Evolutionary conservation across 2,329 filamentous ascomycete genomes (phyloP).

Genomic region (Diplodia mutila): DNA sequence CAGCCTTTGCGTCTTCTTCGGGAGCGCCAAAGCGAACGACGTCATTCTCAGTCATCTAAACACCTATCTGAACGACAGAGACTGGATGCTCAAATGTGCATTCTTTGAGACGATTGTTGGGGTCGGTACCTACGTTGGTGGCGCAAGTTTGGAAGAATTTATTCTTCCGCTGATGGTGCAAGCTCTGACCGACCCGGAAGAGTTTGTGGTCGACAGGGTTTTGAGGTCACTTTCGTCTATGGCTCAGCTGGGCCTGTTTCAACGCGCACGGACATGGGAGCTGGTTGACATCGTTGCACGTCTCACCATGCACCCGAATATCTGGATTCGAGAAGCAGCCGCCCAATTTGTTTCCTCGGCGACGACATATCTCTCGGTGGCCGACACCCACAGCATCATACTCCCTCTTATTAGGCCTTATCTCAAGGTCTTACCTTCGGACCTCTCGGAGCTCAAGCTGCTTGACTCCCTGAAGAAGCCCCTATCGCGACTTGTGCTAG

Average conservation of each 20-base stretch:
- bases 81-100: conserved; percentile 95
- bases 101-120: conserved; percentile 96
- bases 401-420: conserved; percentile 80
- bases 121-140: conserved; percentile 87
- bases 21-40: conserved; percentile 87
- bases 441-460: conserved; percentile 72
- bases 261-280: conserved; percentile 83
- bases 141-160: conserved; percentile 88
- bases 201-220: conserved; percentile 90
- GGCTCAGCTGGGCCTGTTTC: conserved; percentile 84
- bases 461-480: conserved; percentile 84
- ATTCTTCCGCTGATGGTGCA: conserved; percentile 96
- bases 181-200: conserved; percentile 88
- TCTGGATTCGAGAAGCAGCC: conserved; percentile 92
- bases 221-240: conserved; percentile 86
- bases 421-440: conserved; percentile 71
- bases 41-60: conserved; percentile 96
- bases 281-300: conserved; percentile 80
- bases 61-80: conserved; percentile 92
- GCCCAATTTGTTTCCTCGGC: conserved; percentile 80
- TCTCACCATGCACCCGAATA: conserved; percentile 90
- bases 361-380: conserved; percentile 73
- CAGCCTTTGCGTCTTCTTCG: conserved; percentile 92
- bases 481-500: conserved; percentile 76
- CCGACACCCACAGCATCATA: conserved; percentile 83